A percentile compares a stretch with the other conserved stretches of the same genome.
Conservation (phyloP, 2,329 filamentous ascomycete genomes). For the Zymoseptoria passerinii region DNA sequence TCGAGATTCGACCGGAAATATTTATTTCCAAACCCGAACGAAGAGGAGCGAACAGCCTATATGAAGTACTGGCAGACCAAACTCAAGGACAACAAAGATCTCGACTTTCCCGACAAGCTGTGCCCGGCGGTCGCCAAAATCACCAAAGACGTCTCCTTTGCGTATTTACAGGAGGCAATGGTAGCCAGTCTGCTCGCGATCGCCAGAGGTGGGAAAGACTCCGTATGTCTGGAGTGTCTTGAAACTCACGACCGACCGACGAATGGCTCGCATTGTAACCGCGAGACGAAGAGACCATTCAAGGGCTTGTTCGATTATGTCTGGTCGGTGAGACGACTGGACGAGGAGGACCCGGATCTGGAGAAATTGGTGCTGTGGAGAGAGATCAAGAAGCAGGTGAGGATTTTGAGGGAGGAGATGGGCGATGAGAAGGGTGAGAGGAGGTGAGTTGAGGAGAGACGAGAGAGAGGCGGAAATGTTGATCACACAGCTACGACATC, state of each 20-base stretch:
- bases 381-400: constrained; percentile 56
- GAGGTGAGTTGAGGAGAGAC: neutral
- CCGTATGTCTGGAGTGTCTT: constrained; percentile 24
- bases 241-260: constrained; percentile 15
- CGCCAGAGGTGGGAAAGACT: constrained; percentile 37
- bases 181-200: constrained; percentile 55
- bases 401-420: constrained; percentile 53
- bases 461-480: neutral
- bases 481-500: neutral
- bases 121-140: constrained; percentile 53
- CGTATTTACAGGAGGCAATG: constrained; percentile 63
- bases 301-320: constrained; percentile 24
- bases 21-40: constrained; percentile 51
- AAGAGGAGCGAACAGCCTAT: constrained; percentile 50
- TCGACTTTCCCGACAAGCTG: constrained; percentile 54
- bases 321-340: constrained; percentile 24
- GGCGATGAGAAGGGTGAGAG: constrained; percentile 21
- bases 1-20: constrained; percentile 61
- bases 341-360: constrained; percentile 36
- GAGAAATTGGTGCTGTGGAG: constrained; percentile 50
- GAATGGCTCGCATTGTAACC: constrained; percentile 18
- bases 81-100: constrained; percentile 47
- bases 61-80: constrained; percentile 54
- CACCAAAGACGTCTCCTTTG: constrained; percentile 59
- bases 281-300: constrained; percentile 17